These are phyloP conservation scores for Ogataea haglerorum DNA, from an alignment of 805 yeast genomes.

Conservation along the genomic window DNA sequence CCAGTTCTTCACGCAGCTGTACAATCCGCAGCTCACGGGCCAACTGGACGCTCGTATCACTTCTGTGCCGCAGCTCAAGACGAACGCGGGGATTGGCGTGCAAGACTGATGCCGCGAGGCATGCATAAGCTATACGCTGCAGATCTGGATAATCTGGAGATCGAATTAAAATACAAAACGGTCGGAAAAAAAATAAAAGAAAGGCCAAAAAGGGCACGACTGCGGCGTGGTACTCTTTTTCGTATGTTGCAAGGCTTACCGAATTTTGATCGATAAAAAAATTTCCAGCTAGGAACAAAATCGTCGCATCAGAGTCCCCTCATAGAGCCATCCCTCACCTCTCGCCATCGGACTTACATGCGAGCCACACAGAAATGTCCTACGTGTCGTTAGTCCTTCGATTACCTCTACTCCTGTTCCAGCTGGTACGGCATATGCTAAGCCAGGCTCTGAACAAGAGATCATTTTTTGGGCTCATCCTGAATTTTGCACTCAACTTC, in stretches of 20 bases:
- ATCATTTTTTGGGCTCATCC: constrained; percentile 32
- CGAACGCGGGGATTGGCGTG: constrained; percentile 6
- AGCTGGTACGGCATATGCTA: constrained; percentile 15
- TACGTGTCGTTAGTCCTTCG: constrained; percentile 7
- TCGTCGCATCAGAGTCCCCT: not conserved
- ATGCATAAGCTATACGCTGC: not conserved
- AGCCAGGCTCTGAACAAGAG: constrained; percentile 18
- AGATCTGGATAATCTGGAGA: not conserved
- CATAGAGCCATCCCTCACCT: not conserved
- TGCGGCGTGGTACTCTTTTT: not conserved
- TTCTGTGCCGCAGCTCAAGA: constrained; percentile 4
- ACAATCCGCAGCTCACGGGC: constrained; percentile 9
- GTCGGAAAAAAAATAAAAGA: too few relatives aligned
- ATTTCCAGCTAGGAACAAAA: not conserved
- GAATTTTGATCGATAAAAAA: not conserved
- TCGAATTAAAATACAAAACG: too few relatives aligned
- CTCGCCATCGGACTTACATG: not conserved
- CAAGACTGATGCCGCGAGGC: not conserved
- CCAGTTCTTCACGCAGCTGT: constrained; percentile 14
- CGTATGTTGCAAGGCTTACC: not conserved
- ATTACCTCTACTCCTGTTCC: constrained; percentile 13
- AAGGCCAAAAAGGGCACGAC: not conserved
- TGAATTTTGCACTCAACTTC: constrained; percentile 49
- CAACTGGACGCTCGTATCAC: constrained; percentile 6
- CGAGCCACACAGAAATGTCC: not conserved